These are phyloP conservation scores for Grosmannia penicillata DNA, from an alignment of 2,329 filamentous ascomycete species.

Conservation along the genomic window DNA sequence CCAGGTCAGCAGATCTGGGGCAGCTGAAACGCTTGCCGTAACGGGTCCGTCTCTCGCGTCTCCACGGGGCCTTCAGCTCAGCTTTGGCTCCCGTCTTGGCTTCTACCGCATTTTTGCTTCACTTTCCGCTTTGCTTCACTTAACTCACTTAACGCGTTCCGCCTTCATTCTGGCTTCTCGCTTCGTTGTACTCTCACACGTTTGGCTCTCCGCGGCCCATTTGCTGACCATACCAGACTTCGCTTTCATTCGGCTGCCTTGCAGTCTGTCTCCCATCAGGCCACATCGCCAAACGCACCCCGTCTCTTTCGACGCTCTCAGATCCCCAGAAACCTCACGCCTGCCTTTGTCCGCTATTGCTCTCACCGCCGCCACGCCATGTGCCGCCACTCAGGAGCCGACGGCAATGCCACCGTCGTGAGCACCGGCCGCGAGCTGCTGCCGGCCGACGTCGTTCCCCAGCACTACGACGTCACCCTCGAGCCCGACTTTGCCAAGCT, in stretches of 20 bases:
- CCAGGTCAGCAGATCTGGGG: background rate
- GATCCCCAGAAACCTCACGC: background rate
- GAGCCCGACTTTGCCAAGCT: constrained; percentile 84
- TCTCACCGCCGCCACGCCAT: constrained; percentile 61
- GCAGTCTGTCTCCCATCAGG: no score
- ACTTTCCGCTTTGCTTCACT: no score
- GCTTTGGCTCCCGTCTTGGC: no score
- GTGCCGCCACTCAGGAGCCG: constrained; percentile 37
- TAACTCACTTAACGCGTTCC: no score
- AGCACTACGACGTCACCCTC: constrained; percentile 80
- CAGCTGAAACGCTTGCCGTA: background rate
- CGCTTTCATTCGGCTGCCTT: no score
- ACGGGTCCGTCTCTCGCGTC: background rate
- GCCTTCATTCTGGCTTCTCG: no score
- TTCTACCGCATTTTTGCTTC: no score
- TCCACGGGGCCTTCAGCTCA: no score
- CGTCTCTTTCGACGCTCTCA: background rate
- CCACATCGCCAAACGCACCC: background rate
- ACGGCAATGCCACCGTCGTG: constrained; percentile 19
- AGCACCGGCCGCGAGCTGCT: constrained; percentile 59
- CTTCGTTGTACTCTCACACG: no score
- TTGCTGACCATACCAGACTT: no score
- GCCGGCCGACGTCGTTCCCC: constrained; percentile 81
- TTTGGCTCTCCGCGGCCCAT: no score
- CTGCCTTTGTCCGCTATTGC: constrained; percentile 37